Evolutionary conservation across 1,284 basidiomycete species (phyloP), one percentile per base, ranked within the genome.

Genomic region (Heliocybe sulcata): DNA sequence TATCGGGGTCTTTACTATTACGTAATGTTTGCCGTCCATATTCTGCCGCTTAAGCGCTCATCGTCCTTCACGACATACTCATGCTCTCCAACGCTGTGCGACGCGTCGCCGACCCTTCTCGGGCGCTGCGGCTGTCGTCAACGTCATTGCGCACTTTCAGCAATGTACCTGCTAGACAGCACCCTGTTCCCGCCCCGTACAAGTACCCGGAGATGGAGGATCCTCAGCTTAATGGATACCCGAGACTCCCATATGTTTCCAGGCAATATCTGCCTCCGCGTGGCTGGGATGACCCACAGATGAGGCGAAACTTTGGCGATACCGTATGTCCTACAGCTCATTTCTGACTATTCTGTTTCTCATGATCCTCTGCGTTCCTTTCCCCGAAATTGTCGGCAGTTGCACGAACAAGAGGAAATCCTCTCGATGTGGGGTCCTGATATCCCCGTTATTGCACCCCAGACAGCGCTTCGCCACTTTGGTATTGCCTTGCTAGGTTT

Each of bases 361-460:
- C 49, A 56, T 42, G 38, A 42, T 42, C 42, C 31, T 50, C 35
- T 16, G 12, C 31, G 31, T 10, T 52, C 53, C 16, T 48, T 27
- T 56, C 52, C 55, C 53, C 57, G 45, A 52, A 45, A 38, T 42
- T 48, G 55, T 56, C 49, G 38, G 38, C 64, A 94, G 91, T 68
- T 94, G 33, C 91, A 92, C 61, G 90, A 92, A 70, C 79, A 84
- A 65, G 90, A 94, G 61, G 92, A 95, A 65, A 74, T 88, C 22
- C 72, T 89, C 58, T 88, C 87, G 48, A 91, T 94, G 87, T 94
- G 90, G 91, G 88, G 89, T 48, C 92, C 91, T 16, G 92, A 95
- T 65, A 75, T 83, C 47, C 77, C 87, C 48, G 68, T 71, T 42
- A 71, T 88, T 19, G 69, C 76, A 19, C 81, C 85, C 35, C 67